phyloP scores from a whole-genome alignment of 768 basidiomycete genomes.

The Obba rivulosa region DNA sequence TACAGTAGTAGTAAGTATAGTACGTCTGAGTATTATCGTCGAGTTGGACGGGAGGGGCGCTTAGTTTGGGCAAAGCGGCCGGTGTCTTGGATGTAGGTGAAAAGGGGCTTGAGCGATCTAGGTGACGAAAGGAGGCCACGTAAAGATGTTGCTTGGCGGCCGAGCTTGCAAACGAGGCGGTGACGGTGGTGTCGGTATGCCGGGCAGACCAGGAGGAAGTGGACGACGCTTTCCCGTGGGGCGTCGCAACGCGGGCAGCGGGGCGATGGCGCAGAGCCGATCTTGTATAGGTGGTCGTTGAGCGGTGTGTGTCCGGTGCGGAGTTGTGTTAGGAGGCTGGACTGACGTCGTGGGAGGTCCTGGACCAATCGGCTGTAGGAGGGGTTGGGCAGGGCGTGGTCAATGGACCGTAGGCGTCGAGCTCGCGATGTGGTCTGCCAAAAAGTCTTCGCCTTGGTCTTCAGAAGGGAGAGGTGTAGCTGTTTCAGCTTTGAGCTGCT shows the following conservation, averaged over 20 bases:
- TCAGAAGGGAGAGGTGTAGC: not conserved
- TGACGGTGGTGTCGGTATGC: not conserved
- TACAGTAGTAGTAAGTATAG: not conserved
- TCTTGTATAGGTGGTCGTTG: slow-evolving; percentile 19
- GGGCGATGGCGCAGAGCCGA: slow-evolving; percentile 1
- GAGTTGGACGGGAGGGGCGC: not conserved
- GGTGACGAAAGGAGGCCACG: slow-evolving; percentile 3
- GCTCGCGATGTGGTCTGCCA: slow-evolving; percentile 1
- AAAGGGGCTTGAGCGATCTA: not conserved
- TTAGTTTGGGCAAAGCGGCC: slow-evolving; percentile 1
- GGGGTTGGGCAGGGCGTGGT: not conserved
- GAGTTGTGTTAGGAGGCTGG: slow-evolving; percentile 25
- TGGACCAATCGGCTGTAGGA: not conserved
- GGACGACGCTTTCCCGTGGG: slow-evolving; percentile 10
- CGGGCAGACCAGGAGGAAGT: slow-evolving; percentile 17
- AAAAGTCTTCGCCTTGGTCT: not conserved
- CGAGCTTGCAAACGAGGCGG: not conserved
- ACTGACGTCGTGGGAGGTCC: not conserved
- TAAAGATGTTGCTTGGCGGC: not conserved
- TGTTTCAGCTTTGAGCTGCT: slow-evolving; percentile 3
- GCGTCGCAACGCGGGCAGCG: slow-evolving; percentile 11
- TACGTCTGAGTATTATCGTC: slow-evolving; percentile 1
- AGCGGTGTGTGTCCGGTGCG: slow-evolving; percentile 27
- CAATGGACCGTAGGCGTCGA: not conserved
- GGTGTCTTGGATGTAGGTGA: slow-evolving; percentile 9